Evolutionary conservation across 1,284 basidiomycete genomes (phyloP).

Genomic region (Cystobasidiaceae sp.): DNA sequence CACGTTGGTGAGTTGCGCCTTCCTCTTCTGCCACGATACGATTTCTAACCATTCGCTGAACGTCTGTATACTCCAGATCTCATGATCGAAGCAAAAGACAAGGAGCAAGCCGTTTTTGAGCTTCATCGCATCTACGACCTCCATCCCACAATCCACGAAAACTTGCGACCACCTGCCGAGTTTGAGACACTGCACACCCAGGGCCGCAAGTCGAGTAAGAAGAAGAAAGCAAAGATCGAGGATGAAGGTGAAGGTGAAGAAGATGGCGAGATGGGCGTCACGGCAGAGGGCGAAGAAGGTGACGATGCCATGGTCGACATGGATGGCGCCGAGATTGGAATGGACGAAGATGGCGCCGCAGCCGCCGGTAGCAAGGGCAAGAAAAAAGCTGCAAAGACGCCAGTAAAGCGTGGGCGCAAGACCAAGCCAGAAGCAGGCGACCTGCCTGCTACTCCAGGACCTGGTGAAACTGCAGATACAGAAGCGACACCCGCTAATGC

Average conservation of each 20-base stretch:
- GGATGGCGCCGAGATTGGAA: no score
- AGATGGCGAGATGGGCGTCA: slow-evolving; percentile 37
- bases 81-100: slow-evolving; percentile 91
- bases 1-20: slow-evolving; percentile 40
- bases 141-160: slow-evolving; percentile 56
- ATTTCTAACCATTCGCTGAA: not conserved
- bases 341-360: slow-evolving; percentile 32
- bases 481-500: slow-evolving; percentile 15
- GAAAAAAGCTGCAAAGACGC: slow-evolving; percentile 39
- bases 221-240: slow-evolving; percentile 43
- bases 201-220: slow-evolving; percentile 46
- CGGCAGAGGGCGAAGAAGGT: slow-evolving; percentile 40
- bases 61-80: slow-evolving; percentile 60
- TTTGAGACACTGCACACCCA: slow-evolving; percentile 49
- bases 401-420: slow-evolving; percentile 38
- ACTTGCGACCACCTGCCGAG: slow-evolving; percentile 49
- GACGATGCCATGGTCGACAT: slow-evolving; percentile 40
- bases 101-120: slow-evolving; percentile 87
- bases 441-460: not conserved
- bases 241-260: slow-evolving; percentile 36
- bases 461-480: slow-evolving; percentile 7
- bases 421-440: no score
- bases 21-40: not conserved
- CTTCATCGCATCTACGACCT: slow-evolving; percentile 72
- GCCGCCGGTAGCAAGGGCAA: slow-evolving; percentile 39